Evolutionary conservation across 1,284 basidiomycete genomes (phyloP), one percentile per base, ranked within the genome.

Genomic region (Exsudoporus floridanus): DNA sequence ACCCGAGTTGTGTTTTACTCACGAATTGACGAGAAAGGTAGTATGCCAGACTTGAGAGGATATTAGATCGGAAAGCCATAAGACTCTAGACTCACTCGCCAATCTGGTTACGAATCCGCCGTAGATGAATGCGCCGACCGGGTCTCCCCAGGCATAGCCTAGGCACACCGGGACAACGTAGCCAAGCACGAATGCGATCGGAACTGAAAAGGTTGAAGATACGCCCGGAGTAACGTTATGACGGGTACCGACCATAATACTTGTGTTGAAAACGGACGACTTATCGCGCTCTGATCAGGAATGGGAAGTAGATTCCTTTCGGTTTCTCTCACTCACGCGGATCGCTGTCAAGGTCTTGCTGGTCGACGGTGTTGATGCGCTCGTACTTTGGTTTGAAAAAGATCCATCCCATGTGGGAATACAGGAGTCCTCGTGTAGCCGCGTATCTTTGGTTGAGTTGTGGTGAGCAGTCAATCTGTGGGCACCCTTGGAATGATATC

Each of bases 261-360:
- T 75, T 77, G 63, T 91, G 88, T 61, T 92, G 89, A 57, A 87
- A 78, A 7, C 78, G 77, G 6, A 90, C 88, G 31, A 91, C 89
- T 90, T 33, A 16, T 34, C n/a, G 25, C 46, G 37, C 4, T 30
- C 12, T 30, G 12, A 30, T 30, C 2, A 30, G 28, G 10, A 30
- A 10, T 13, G 10, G 28, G 13, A 12, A 30, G 13, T 12, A 12
- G 12, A 30, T 13, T 30, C 13, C 28, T 30, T 30, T 30, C 28
- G 28, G 5, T 30, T 30, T 30, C 28, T 30, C 28, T 30, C 28
- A 30, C 28, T 30, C 28, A 30, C 28, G 28, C 12, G 28, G 28
- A 30, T 30, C 28, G 28, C 5, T 30, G 28, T 30, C 28, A 12
- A 30, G 28, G 28, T 30, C 28, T 30, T 30, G 12, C 10, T 30